Base-by-base conservation (phyloP, 495 filamentous ascomycete genomes). In the Xylaria scruposa region DNA sequence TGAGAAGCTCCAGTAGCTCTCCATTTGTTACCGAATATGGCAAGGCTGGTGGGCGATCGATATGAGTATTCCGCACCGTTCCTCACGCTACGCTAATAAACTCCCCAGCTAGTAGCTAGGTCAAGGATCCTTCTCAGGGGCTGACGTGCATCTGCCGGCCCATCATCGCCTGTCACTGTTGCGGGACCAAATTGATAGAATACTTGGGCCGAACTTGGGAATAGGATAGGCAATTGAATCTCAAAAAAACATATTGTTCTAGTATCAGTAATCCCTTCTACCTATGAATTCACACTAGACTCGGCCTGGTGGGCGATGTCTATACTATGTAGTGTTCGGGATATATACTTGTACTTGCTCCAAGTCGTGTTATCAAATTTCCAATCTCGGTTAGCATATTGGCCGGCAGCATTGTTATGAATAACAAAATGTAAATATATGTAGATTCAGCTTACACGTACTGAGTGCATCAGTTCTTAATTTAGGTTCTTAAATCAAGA, bases 61-160 rank as follows among this genome's bases (percentile, higher is more conserved):
- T 44, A 51, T 66, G 9, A 38, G 29, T 17, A 46, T 31, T 49
- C 15, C 44, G 7, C 26, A 29, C 46, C 19, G 19, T 21, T 53
- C 29, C 8, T 21, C 2, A 19, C 63, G 31, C 63, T 66, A 66
- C 63, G 31, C 63, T 66, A 66, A 24, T 19, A 5, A 49, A 29
- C 0, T 19, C 44, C 5, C 26, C 38, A 44, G 3, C 33, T 62
- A 5, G 24, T 24, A 46, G 40, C 40, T 13, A 64, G 42, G 42
- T 51, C 46, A 47, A 15, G 62, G 40, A 49, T 49, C 26, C 38
- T 31, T 4, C 40, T 64, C 40, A 47, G 59, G 59, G 58, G 58
- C 10, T 65, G 61, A 65, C 61, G 61, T 31, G 61, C 61, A 65
- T 65, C 61, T 65, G 24, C 26, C 38, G 38, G 12, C 38, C 38